Percentiles rank a stretch among this genome's conserved stretches.
These are phyloP conservation scores for Penicillium nucicola DNA, from an alignment of 495 filamentous ascomycete genomes.

Conservation along the genomic window DNA sequence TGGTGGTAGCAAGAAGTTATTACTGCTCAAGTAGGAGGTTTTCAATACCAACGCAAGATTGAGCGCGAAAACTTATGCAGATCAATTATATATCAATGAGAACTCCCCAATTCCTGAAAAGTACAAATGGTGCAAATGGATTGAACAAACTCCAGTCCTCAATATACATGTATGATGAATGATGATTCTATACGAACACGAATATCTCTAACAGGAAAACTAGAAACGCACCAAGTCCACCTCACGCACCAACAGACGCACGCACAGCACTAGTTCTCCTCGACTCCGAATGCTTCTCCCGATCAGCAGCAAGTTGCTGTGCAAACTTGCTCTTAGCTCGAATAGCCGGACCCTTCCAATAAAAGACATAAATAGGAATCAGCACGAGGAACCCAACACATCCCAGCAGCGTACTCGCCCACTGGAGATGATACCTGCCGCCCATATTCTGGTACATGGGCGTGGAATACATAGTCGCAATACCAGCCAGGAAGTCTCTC, in stretches of 20 bases:
- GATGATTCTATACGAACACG: too few species aligned
- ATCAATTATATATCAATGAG: not conserved
- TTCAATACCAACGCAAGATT: too few species aligned
- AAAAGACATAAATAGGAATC: slow-evolving; percentile 48
- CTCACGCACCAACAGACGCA: not conserved
- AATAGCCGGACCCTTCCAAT: slow-evolving; percentile 47
- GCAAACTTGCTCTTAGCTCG: slow-evolving; percentile 47
- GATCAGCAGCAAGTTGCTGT: slow-evolving; percentile 24
- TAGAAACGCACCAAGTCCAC: not conserved
- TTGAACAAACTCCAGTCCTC: too few species aligned
- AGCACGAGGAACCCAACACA: slow-evolving; percentile 40
- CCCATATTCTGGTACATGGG: slow-evolving; percentile 39
- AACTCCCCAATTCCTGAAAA: too few species aligned
- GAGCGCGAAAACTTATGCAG: too few species aligned
- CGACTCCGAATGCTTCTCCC: slow-evolving; percentile 8
- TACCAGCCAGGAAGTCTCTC: slow-evolving; percentile 44
- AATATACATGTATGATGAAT: too few species aligned
- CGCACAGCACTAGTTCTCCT: slow-evolving; percentile 1
- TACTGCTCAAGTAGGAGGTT: too few species aligned
- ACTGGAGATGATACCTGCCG: slow-evolving; percentile 31
- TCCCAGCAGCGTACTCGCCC: slow-evolving; percentile 43
- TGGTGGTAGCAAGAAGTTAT: too few species aligned
- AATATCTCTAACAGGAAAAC: too few species aligned
- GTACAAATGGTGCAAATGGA: too few species aligned
- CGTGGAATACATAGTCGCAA: slow-evolving; percentile 45